Conservation (phyloP, 2,329 filamentous ascomycete species). For the Alternaria sp. region DNA sequence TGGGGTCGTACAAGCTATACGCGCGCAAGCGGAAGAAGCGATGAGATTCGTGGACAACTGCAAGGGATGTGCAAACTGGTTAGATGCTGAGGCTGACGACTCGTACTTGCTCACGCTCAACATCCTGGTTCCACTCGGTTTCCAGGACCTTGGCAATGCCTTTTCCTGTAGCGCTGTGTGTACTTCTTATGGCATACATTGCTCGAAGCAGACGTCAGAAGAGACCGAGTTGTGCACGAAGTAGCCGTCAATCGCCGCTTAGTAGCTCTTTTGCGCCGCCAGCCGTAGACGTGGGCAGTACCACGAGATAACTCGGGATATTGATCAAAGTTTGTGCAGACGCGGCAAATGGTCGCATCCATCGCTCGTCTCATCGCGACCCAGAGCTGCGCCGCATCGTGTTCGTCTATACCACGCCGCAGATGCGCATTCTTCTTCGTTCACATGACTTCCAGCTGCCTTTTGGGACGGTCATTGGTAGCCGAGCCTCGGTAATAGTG, state of each 20-base stretch:
- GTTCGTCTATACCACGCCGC: constrained; percentile 12
- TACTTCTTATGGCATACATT: background rate
- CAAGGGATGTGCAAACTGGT: constrained; percentile 1
- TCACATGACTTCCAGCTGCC: constrained; percentile 21
- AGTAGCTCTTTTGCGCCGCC: background rate
- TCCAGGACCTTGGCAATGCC: background rate
- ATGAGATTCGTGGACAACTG: background rate
- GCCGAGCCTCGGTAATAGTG: constrained; percentile 27
- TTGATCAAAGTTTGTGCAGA: constrained; percentile 8
- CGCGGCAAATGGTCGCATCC: background rate
- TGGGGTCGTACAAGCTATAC: background rate
- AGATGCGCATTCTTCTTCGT: constrained; percentile 5
- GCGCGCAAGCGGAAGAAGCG: background rate
- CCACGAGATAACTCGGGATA: background rate
- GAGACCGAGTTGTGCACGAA: background rate
- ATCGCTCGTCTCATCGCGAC: background rate
- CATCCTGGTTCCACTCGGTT: background rate
- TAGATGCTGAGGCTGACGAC: background rate
- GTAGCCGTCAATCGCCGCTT: background rate
- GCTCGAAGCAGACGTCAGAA: background rate
- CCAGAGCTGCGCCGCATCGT: constrained; percentile 5
- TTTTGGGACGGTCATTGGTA: constrained; percentile 3
- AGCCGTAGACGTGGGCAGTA: constrained; percentile 1
- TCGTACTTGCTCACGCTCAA: background rate
- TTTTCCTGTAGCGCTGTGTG: background rate